phyloP scores from a whole-genome alignment of 169 alveolate genomes.

The Plasmodium ovale region DNA sequence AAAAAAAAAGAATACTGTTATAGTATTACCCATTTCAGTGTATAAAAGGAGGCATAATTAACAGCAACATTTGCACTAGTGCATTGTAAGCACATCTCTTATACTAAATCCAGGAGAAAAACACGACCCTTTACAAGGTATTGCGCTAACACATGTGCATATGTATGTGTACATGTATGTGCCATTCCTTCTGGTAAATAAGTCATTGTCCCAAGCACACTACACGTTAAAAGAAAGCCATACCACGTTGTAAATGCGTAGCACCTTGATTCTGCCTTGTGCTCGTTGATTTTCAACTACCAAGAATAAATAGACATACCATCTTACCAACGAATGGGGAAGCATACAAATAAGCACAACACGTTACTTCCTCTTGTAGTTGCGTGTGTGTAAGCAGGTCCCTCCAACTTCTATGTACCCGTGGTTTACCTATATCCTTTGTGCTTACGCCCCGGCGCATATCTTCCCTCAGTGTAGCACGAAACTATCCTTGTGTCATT shows the following conservation, averaged over 20 bases:
- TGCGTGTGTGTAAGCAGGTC: too few species aligned
- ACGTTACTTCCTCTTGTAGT: too few species aligned
- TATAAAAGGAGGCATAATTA: not conserved
- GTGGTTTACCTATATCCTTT: too few species aligned
- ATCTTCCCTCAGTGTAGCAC: not conserved
- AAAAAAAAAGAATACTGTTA: not conserved
- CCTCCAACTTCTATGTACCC: too few species aligned
- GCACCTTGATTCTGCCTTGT: not conserved
- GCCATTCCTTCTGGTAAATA: not conserved
- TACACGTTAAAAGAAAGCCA: not conserved
- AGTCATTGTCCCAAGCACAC: not conserved
- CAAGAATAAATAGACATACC: too few species aligned
- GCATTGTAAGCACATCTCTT: not conserved
- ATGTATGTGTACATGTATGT: not conserved
- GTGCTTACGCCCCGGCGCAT: too few species aligned
- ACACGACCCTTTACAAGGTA: not conserved
- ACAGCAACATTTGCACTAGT: not conserved
- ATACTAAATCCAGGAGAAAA: not conserved
- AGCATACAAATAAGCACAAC: too few species aligned
- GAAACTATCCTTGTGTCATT: too few species aligned
- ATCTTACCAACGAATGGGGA: too few species aligned
- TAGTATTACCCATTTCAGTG: not conserved
- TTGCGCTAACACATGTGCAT: not conserved
- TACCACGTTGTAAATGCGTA: too few species aligned
- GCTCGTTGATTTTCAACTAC: too few species aligned